These are phyloP conservation scores for Pyrrhoderma lamaoense DNA, from an alignment of 1,284 basidiomycete genomes.

Conservation along the genomic window DNA sequence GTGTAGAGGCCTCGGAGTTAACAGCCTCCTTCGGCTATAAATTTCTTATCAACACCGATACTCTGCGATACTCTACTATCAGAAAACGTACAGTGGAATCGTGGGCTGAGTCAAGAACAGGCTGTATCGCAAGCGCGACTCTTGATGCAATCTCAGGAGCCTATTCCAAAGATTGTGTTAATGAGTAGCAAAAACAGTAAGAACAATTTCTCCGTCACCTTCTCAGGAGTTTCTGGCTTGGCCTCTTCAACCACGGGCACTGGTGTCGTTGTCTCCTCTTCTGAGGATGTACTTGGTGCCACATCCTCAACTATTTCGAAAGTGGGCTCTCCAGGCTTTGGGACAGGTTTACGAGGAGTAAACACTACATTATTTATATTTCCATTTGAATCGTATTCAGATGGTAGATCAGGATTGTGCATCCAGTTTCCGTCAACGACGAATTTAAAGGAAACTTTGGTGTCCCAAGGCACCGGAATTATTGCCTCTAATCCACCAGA, in stretches of 20 bases:
- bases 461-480: constrained; percentile 53
- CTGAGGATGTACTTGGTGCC: not conserved
- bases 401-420: constrained; percentile 47
- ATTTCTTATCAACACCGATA: not conserved
- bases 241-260: not conserved
- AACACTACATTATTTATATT: constrained; percentile 69
- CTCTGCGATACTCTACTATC: not conserved
- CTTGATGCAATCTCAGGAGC: constrained; percentile 22
- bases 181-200: not conserved
- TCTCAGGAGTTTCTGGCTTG: not conserved
- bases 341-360: constrained; percentile 45
- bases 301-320: not conserved
- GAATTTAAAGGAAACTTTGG: constrained; percentile 67
- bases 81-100: constrained; percentile 22
- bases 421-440: constrained; percentile 71
- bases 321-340: not conserved
- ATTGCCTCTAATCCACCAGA: constrained; percentile 49
- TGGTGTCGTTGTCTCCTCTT: not conserved
- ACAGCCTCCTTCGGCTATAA: constrained; percentile 2
- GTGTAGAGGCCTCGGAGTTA: constrained; percentile 10
- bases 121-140: constrained; percentile 32
- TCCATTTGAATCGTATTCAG: constrained; percentile 53
- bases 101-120: constrained; percentile 33
- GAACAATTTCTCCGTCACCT: not conserved
- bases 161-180: not conserved